These are phyloP conservation scores for Crithidia brevicula DNA, from an alignment of 208 protist genomes.

Conservation along the genomic window DNA sequence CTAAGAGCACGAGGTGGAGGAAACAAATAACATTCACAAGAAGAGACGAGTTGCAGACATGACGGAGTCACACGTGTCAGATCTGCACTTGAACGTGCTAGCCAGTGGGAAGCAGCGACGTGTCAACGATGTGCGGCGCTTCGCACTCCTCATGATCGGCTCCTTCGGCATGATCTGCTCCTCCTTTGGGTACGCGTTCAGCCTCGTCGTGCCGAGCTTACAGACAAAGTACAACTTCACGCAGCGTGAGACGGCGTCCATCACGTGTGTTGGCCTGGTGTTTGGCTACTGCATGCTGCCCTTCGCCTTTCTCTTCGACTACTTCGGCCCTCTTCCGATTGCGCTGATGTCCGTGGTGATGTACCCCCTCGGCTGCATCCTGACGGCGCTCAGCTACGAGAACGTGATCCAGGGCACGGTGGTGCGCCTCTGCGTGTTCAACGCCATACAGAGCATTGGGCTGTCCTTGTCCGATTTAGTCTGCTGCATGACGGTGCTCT, in stretches of 20 bases:
- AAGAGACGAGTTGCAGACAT: too few relatives aligned
- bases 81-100: constrained; percentile 12
- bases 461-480: constrained; percentile 44
- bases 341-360: constrained; percentile 31
- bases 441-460: constrained; percentile 35
- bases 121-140: constrained; percentile 43
- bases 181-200: constrained; percentile 61
- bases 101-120: constrained; percentile 20
- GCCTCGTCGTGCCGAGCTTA: constrained; percentile 44
- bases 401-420: constrained; percentile 40
- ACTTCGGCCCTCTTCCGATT: constrained; percentile 51
- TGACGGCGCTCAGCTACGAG: constrained; percentile 49
- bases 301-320: constrained; percentile 55
- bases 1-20: too few relatives aligned
- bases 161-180: constrained; percentile 46
- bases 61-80: background rate
- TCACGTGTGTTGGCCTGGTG: constrained; percentile 50
- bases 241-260: constrained; percentile 58
- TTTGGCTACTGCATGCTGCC: constrained; percentile 44
- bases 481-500: constrained; percentile 49
- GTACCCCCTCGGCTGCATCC: constrained; percentile 32
- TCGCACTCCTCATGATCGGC: constrained; percentile 42
- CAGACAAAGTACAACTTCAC: constrained; percentile 54
- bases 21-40: too few relatives aligned
- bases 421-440: constrained; percentile 31